Conservation (phyloP, 2,329 filamentous ascomycete species). For the Phaeoacremonium minimum region DNA sequence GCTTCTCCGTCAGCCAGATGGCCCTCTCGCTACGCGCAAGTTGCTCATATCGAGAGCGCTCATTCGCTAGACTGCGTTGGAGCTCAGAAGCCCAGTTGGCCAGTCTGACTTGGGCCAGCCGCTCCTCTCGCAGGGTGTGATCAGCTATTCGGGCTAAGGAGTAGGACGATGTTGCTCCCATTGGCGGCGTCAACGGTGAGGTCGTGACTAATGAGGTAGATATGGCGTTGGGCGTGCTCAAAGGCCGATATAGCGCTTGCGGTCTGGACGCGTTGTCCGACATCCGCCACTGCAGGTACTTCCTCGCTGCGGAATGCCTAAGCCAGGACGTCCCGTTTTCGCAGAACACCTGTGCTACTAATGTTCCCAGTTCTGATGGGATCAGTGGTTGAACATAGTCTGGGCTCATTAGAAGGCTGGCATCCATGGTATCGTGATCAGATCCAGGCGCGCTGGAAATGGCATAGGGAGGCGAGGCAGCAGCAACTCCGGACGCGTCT, state of each 20-base stretch:
- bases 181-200: slow-evolving; percentile 10
- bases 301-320: slow-evolving; percentile 76
- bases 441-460: slow-evolving; percentile 70
- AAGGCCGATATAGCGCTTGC: slow-evolving; percentile 28
- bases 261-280: slow-evolving; percentile 18
- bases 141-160: slow-evolving; percentile 56
- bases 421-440: slow-evolving; percentile 84
- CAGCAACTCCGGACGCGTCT: slow-evolving; percentile 8
- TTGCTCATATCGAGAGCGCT: slow-evolving; percentile 64
- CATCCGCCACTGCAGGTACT: slow-evolving; percentile 69
- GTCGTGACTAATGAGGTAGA: slow-evolving; percentile 4
- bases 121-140: slow-evolving; percentile 25
- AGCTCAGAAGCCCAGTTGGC: slow-evolving; percentile 81
- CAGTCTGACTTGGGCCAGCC: slow-evolving; percentile 52
- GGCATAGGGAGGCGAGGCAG: slow-evolving; percentile 55
- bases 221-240: slow-evolving; percentile 14
- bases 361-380: slow-evolving; percentile 64
- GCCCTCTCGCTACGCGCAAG: slow-evolving; percentile 60
- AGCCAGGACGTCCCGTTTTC: slow-evolving; percentile 75
- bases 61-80: slow-evolving; percentile 69
- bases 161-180: slow-evolving; percentile 38
- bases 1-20: slow-evolving; percentile 62
- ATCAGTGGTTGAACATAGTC: slow-evolving; percentile 82
- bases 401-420: slow-evolving; percentile 86
- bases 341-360: slow-evolving; percentile 75